phyloP scores from a whole-genome alignment of 2,329 filamentous ascomycete genomes.

The Periglandula ipomoeae region DNA sequence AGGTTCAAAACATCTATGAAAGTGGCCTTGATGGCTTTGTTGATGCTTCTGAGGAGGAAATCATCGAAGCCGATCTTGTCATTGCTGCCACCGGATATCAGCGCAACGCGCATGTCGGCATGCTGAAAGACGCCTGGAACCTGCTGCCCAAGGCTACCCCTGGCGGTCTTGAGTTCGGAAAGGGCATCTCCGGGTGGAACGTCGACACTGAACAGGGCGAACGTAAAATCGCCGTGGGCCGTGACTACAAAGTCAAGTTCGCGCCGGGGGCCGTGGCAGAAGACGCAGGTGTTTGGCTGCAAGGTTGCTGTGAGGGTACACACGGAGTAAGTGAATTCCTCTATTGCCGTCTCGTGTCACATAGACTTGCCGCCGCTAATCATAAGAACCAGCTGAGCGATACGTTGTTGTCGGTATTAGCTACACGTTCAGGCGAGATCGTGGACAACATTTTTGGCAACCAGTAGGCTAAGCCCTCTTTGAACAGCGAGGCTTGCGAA shows the following conservation, averaged over 20 bases:
- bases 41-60: conserved; percentile 39
- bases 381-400: conserved; percentile 55
- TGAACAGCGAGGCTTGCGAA: neutral
- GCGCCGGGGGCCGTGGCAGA: conserved; percentile 56
- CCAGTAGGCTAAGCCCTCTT: neutral
- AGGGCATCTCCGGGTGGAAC: conserved; percentile 32
- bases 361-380: conserved; percentile 13
- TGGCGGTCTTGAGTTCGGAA: conserved; percentile 19
- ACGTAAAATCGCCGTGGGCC: conserved; percentile 54
- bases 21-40: conserved; percentile 32
- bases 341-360: neutral
- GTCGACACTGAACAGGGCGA: conserved; percentile 28
- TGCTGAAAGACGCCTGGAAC: conserved; percentile 58
- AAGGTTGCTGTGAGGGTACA: conserved; percentile 87
- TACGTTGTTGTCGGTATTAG: conserved; percentile 69
- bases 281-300: conserved; percentile 78
- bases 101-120: conserved; percentile 66
- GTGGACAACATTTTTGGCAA: conserved; percentile 62
- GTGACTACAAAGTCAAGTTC: conserved; percentile 74
- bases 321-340: conserved; percentile 63
- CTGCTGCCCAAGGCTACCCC: conserved; percentile 51
- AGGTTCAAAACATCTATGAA: conserved; percentile 39
- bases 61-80: conserved; percentile 67
- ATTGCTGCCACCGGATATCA: conserved; percentile 84
- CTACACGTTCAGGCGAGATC: conserved; percentile 68